Conservation (phyloP, 306 rosid genomes). For the Ziziphus jujuba region DNA sequence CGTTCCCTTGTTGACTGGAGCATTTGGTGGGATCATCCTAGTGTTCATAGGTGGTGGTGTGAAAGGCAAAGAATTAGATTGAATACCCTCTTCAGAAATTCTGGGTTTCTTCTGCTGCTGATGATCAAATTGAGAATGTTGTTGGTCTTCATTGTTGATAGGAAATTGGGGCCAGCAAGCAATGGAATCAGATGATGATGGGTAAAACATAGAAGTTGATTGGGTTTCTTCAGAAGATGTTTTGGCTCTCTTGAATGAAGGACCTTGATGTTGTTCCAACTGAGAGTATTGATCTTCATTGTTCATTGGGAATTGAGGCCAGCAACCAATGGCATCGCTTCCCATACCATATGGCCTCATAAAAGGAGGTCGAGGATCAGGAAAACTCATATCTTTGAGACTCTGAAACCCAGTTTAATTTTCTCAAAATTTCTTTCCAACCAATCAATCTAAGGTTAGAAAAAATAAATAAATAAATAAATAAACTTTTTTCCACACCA, state of each 20-base stretch:
- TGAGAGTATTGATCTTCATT: conserved; percentile 44
- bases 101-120: conserved; percentile 57
- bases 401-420: conserved; percentile 9
- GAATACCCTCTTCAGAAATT: conserved; percentile 48
- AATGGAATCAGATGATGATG: conserved; percentile 60
- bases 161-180: conserved; percentile 57
- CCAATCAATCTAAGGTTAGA: conserved; percentile 21
- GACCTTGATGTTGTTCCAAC: conserved; percentile 36
- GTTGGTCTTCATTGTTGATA: conserved; percentile 40
- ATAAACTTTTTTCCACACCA: too few species aligned
- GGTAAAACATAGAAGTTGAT: conserved; percentile 28
- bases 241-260: conserved; percentile 59
- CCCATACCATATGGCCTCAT: conserved; percentile 35
- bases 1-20: conserved; percentile 49
- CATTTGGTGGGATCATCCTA: conserved; percentile 37
- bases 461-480: too few species aligned
- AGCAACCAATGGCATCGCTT: conserved; percentile 54
- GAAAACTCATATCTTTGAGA: conserved; percentile 50
- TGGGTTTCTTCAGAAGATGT: conserved; percentile 47
- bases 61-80: conserved; percentile 30
- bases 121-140: conserved; percentile 42
- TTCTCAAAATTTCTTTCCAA: not conserved
- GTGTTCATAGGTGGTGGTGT: conserved; percentile 32
- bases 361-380: conserved; percentile 46
- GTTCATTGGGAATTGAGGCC: conserved; percentile 54